Evolutionary conservation across 2,329 filamentous ascomycete genomes (phyloP).

Genomic region (Aspergillus sp.): DNA sequence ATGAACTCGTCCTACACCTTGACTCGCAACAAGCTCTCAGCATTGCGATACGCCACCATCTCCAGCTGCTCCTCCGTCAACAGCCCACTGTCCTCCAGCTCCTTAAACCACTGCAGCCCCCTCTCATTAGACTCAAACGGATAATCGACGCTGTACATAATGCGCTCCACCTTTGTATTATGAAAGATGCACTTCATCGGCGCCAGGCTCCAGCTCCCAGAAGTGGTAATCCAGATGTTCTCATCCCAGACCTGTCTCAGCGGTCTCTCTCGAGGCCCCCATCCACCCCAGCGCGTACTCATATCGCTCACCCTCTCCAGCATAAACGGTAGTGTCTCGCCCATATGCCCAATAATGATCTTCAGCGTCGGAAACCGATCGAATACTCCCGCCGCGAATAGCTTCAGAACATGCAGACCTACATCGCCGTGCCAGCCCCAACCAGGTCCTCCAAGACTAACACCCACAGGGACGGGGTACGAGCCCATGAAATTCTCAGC

Average conservation of each 20-base stretch:
- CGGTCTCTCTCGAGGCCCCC: neutral
- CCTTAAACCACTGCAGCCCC: slow-evolving; percentile 49
- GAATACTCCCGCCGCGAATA: slow-evolving; percentile 57
- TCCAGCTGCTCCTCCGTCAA: slow-evolving; percentile 52
- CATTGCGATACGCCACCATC: slow-evolving; percentile 52
- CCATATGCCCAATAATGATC: slow-evolving; percentile 55
- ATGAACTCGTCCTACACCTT: slow-evolving; percentile 1
- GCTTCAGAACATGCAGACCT: slow-evolving; percentile 35
- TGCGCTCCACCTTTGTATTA: slow-evolving; percentile 1
- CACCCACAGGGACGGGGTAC: slow-evolving; percentile 25
- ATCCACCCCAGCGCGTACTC: slow-evolving; percentile 1
- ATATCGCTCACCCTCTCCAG: slow-evolving; percentile 42
- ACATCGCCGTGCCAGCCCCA: slow-evolving; percentile 43
- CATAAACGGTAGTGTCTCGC: slow-evolving; percentile 56
- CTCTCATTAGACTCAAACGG: slow-evolving; percentile 54
- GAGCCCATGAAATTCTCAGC: slow-evolving; percentile 36
- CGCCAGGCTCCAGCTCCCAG: slow-evolving; percentile 8
- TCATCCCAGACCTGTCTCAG: slow-evolving; percentile 51
- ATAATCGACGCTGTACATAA: slow-evolving; percentile 17
- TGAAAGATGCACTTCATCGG: slow-evolving; percentile 9
- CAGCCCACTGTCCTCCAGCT: slow-evolving; percentile 51
- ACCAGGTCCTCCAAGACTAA: slow-evolving; percentile 20
- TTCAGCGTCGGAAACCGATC: slow-evolving; percentile 56
- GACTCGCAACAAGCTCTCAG: slow-evolving; percentile 30
- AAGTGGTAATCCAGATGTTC: slow-evolving; percentile 15